Evolutionary conservation across 2,329 filamentous ascomycete species (phyloP), one percentile per base, ranked within the genome.

Genomic region (Alternaria sp.): DNA sequence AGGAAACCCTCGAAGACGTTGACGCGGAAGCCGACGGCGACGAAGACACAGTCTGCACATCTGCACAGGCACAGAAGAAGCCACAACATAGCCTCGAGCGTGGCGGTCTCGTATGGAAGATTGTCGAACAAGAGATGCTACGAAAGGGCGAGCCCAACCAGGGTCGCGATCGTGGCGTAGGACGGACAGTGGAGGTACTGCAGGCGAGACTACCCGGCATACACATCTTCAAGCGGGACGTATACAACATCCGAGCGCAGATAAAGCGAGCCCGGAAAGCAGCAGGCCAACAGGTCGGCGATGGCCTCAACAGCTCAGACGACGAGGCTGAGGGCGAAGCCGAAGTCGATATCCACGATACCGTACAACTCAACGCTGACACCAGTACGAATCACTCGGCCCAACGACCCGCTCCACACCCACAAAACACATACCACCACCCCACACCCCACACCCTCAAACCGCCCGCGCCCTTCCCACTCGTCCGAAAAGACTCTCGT

Each of bases 211-310:
- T 78, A 3, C 76, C 77, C 0, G 76, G 76, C 1, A 78, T 79
- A 32, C 72, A 72, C 52, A 79, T 79, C 43, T 77, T 76, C 63
- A 78, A 78, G 63, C 73, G 77, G 47, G 77, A 79, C 55, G 71
- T 79, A 8, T 79, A 79, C 59, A 79, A 79, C 30, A 77, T 77
- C 28, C 71, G 76, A 2, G 75, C 77, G 8, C 73, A 77, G 54
- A 78, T 79, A 59, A 77, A 75, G 61, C 63, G 73, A 5, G 69
- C 73, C 1, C 59, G 74, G 4, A 77, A 77, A 57, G 71, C 73
- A 12, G 73, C 74, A 2, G 75, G 66, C 4, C 73, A 76, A 49
- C 62, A 73, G 32, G 28, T 74, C 3, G 74, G 72, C 32, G 70
- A 74, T 23, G 70, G 70, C 5, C 52, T 73, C 19, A 47, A 67